Conservation (phyloP, 1,284 basidiomycete genomes). For the Tremellales sp. region DNA sequence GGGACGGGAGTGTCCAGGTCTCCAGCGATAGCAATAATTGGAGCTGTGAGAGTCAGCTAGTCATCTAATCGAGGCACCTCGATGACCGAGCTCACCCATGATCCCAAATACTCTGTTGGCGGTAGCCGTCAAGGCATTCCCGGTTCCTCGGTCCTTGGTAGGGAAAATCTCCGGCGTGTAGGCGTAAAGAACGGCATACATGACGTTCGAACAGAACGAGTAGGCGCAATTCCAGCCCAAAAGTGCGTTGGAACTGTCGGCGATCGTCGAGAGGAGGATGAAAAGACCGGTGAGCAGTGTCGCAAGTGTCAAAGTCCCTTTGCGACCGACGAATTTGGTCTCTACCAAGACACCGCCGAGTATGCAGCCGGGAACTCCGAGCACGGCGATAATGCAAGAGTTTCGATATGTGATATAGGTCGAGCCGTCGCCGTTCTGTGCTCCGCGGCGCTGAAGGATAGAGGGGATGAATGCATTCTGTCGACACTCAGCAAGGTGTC, state of each 20-base stretch:
- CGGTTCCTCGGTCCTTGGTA: conserved; percentile 61
- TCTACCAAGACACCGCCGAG: conserved; percentile 59
- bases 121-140: conserved; percentile 58
- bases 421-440: conserved; percentile 37
- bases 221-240: conserved; percentile 59
- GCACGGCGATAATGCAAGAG: conserved; percentile 50
- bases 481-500: too few relatives aligned
- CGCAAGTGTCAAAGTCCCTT: conserved; percentile 54
- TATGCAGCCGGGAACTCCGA: conserved; percentile 59
- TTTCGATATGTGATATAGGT: conserved; percentile 54
- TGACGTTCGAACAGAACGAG: conserved; percentile 49
- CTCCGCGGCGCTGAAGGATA: conserved; percentile 50
- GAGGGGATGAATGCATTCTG: conserved; percentile 55
- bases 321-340: conserved; percentile 53
- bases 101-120: conserved; percentile 58
- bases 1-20: conserved; percentile 56
- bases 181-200: conserved; percentile 39
- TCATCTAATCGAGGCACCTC: too few relatives aligned
- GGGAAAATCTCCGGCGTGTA: conserved; percentile 66
- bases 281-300: conserved; percentile 58
- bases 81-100: conserved; percentile 21
- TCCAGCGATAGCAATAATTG: conserved; percentile 30
- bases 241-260: conserved; percentile 52
- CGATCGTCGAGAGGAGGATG: conserved; percentile 55
- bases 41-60: conserved; percentile 21